These are phyloP conservation scores for Malassezia equina DNA, from an alignment of 1,284 basidiomycete genomes.

Conservation along the genomic window DNA sequence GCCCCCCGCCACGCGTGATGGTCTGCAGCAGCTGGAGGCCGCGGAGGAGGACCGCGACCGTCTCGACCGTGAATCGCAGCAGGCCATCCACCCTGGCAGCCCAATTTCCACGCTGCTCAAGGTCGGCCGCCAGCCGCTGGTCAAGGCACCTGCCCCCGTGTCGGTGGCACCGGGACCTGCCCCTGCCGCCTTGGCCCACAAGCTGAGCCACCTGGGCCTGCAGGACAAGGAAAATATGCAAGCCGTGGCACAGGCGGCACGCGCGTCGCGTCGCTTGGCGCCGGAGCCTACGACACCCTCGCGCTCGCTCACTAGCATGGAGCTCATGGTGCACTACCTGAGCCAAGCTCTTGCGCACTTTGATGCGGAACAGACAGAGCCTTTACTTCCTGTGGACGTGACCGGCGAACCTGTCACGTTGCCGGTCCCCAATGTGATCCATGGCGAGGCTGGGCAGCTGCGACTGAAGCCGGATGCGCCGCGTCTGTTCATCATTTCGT, in stretches of 20 bases:
- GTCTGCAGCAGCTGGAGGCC: conserved; percentile 27
- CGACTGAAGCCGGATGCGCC: conserved; percentile 56
- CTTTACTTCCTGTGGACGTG: conserved; percentile 50
- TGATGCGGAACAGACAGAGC: conserved; percentile 50
- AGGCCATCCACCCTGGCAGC: conserved; percentile 84
- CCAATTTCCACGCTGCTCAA: conserved; percentile 81
- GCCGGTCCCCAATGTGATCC: conserved; percentile 12
- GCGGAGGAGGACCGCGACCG: conserved; percentile 42
- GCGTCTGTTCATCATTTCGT: conserved; percentile 81
- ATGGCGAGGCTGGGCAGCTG: conserved; percentile 49
- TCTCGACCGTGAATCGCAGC: conserved; percentile 81
- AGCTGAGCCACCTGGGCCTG: conserved; percentile 16
- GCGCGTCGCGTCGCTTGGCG: neutral
- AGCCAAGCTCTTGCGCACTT: conserved; percentile 61
- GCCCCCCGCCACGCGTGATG: conserved; percentile 19
- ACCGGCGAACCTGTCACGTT: conserved; percentile 13
- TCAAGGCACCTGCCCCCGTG: conserved; percentile 26
- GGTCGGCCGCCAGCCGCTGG: conserved; percentile 38
- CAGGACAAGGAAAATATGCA: conserved; percentile 35
- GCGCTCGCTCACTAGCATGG: conserved; percentile 20
- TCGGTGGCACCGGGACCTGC: conserved; percentile 12
- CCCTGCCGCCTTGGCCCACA: conserved; percentile 15
- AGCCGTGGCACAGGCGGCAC: neutral
- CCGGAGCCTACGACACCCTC: neutral
- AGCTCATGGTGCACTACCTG: conserved; percentile 56